phyloP scores from a whole-genome alignment of 306 rosid species.

The Pterocarpus santalinus region DNA sequence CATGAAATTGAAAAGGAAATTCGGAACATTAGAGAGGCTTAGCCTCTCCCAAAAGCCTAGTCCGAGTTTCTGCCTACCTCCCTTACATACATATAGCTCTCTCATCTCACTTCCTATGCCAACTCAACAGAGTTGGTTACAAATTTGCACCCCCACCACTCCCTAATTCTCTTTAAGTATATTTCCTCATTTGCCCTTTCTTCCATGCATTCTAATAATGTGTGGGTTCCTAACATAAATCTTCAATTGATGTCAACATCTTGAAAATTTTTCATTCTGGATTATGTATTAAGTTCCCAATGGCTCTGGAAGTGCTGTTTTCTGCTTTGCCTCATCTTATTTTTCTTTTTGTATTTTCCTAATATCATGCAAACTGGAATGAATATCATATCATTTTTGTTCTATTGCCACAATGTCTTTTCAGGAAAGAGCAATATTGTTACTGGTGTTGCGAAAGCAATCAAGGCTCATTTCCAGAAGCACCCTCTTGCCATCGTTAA shows the following conservation, averaged over 20 bases:
- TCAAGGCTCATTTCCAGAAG: conserved; percentile 72
- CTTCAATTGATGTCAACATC: conserved; percentile 26
- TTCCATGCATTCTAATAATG: too few relatives aligned
- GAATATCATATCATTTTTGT: conserved; percentile 9
- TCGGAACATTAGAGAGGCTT: too few relatives aligned
- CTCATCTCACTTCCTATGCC: too few relatives aligned
- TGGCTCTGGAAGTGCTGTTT: neutral
- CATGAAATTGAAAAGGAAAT: too few relatives aligned
- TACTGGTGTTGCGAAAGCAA: conserved; percentile 78
- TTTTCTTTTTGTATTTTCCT: conserved; percentile 3
- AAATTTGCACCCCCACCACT: too few relatives aligned
- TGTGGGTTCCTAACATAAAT: neutral
- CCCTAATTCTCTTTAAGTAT: too few relatives aligned
- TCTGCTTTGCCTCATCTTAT: neutral
- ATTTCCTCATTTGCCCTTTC: too few relatives aligned
- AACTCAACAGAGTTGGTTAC: too few relatives aligned
- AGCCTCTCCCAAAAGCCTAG: too few relatives aligned
- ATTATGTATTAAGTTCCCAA: conserved; percentile 4
- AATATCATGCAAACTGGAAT: conserved; percentile 21
- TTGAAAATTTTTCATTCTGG: conserved; percentile 12
- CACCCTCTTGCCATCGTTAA: conserved; percentile 86
- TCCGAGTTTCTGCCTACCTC: too few relatives aligned
- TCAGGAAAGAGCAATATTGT: conserved; percentile 83
- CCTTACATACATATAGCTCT: too few relatives aligned
- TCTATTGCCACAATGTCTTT: conserved; percentile 30